Conservation (phyloP, 2,329 filamentous ascomycete species). For the Hypoxylon sp. region DNA sequence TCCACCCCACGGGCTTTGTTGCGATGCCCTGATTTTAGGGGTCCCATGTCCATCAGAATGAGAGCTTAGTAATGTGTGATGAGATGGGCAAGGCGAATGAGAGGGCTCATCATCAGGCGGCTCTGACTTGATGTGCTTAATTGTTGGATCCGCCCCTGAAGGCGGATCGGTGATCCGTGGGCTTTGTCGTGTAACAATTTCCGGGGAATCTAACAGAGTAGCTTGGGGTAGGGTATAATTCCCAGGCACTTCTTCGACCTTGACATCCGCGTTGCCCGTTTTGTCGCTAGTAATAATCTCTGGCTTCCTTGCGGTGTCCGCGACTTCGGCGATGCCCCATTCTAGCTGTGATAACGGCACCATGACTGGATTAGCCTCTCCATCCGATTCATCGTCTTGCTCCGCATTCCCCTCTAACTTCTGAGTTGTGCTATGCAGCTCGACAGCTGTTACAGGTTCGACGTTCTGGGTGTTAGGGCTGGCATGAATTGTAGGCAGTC, state of each 20-base stretch:
- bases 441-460: constrained; percentile 19
- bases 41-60: constrained; percentile 25
- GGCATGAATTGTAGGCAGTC: constrained; percentile 9
- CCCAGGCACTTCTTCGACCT: constrained; percentile 18
- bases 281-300: constrained; percentile 6
- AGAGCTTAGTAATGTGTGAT: constrained; percentile 21
- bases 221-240: constrained; percentile 1
- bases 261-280: constrained; percentile 3
- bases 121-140: constrained; percentile 37
- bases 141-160: constrained; percentile 21
- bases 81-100: constrained; percentile 17
- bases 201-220: constrained; percentile 1
- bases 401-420: background rate
- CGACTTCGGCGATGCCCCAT: constrained; percentile 27
- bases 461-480: constrained; percentile 4
- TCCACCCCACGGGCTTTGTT: constrained; percentile 54
- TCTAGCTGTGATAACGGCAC: constrained; percentile 41
- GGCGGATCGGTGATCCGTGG: constrained; percentile 48
- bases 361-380: constrained; percentile 24
- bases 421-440: constrained; percentile 3
- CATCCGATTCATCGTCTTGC: constrained; percentile 28
- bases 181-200: constrained; percentile 45
- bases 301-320: constrained; percentile 7
- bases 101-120: constrained; percentile 25
- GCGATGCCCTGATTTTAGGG: constrained; percentile 44